A percentile compares a stretch with the other conserved stretches of the same genome.
These are phyloP conservation scores for Ophiocordyceps unilateralis DNA, from an alignment of 2,329 filamentous ascomycete species.

Conservation along the genomic window DNA sequence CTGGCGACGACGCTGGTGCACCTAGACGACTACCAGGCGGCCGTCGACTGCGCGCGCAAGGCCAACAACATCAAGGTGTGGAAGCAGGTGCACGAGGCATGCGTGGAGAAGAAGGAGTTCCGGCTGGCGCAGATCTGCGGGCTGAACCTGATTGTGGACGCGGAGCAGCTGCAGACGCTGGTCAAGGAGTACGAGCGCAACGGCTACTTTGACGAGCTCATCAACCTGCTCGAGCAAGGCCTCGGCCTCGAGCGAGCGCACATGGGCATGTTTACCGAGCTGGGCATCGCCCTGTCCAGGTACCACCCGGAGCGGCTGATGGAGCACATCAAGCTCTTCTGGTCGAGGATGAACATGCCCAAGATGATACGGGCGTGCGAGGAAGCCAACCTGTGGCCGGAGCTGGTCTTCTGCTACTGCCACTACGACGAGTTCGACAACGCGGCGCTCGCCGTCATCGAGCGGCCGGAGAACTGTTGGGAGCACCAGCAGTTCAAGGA, in stretches of 20 bases:
- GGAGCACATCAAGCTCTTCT: slow-evolving; percentile 98
- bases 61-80: slow-evolving; percentile 99
- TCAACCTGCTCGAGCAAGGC: slow-evolving; percentile 82
- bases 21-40: slow-evolving; percentile 89
- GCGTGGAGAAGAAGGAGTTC: slow-evolving; percentile 96
- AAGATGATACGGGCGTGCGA: slow-evolving; percentile 91
- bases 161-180: slow-evolving; percentile 81
- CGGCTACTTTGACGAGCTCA: slow-evolving; percentile 97
- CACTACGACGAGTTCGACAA: slow-evolving; percentile 99
- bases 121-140: slow-evolving; percentile 96
- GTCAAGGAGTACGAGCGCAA: slow-evolving; percentile 95
- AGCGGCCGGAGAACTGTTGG: slow-evolving; percentile 93
- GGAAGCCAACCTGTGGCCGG: slow-evolving; percentile 91
- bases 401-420: slow-evolving; percentile 93
- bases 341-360: slow-evolving; percentile 92
- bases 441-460: slow-evolving; percentile 91
- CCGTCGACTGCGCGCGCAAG: slow-evolving; percentile 93
- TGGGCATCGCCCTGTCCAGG: slow-evolving; percentile 82
- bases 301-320: slow-evolving; percentile 93
- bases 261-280: slow-evolving; percentile 92
- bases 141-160: slow-evolving; percentile 93
- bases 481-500: slow-evolving; percentile 99
- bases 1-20: slow-evolving; percentile 96
- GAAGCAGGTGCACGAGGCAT: slow-evolving; percentile 96
- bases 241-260: slow-evolving; percentile 82